Conservation (phyloP, 225 moss, liverwort and hornwort genomes). For the Rhytidiadelphus loreus region DNA sequence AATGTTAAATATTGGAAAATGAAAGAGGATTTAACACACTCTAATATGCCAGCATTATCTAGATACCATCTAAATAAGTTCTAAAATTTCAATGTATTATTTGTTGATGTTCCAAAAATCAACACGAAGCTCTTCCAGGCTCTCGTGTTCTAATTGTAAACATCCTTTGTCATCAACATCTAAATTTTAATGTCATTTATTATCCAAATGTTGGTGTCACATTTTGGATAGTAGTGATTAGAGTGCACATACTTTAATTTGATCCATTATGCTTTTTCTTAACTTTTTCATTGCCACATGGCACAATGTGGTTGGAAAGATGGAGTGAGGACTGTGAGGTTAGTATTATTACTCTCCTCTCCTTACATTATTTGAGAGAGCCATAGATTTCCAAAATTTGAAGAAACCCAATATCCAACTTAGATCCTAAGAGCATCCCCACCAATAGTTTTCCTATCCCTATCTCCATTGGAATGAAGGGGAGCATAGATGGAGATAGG, state of each 20-base stretch:
- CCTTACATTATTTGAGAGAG: neutral
- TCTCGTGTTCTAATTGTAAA: neutral
- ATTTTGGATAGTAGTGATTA: too few relatives aligned
- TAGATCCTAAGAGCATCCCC: too few relatives aligned
- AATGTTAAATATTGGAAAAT: neutral
- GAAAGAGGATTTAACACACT: neutral
- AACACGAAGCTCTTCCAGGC: neutral
- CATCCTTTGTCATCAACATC: neutral
- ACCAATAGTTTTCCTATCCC: too few relatives aligned
- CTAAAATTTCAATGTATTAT: neutral
- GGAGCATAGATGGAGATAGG: too few relatives aligned
- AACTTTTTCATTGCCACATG: neutral
- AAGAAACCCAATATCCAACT: neutral
- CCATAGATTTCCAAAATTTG: neutral
- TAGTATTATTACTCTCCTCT: neutral
- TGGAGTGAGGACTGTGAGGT: too few relatives aligned
- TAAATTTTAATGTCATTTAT: neutral
- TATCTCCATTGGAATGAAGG: too few relatives aligned
- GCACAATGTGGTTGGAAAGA: neutral
- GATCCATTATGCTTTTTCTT: neutral
- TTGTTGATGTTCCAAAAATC: neutral
- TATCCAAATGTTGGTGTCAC: neutral
- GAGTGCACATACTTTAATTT: neutral
- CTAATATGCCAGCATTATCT: neutral
- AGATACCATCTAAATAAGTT: neutral